Evolutionary conservation across 192 early-diverging fungal genomes (phyloP).

Genomic region (Mortierella antarctica): DNA sequence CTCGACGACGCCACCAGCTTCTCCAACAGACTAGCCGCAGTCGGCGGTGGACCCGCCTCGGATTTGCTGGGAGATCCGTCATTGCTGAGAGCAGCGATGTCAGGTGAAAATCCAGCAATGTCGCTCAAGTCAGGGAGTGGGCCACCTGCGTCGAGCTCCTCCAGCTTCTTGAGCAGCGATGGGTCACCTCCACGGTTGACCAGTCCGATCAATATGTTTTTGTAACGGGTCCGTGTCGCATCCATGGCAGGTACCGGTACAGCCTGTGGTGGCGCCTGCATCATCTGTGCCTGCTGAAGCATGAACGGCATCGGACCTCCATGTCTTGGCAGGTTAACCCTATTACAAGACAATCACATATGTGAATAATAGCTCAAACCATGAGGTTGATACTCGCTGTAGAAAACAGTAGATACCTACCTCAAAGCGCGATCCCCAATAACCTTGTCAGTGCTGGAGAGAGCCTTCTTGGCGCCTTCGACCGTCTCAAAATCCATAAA

Average conservation of each 20-base stretch:
- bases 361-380: background rate
- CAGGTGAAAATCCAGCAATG: conserved; percentile 29
- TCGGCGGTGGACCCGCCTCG: conserved; percentile 1
- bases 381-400: background rate
- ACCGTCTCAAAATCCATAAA: conserved; percentile 53
- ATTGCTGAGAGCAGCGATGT: conserved; percentile 3
- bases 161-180: conserved; percentile 38
- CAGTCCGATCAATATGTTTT: conserved; percentile 42
- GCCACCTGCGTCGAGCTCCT: conserved; percentile 41
- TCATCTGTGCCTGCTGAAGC: conserved; percentile 48
- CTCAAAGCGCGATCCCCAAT: conserved; percentile 45
- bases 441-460: conserved; percentile 38
- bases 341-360: conserved; percentile 1
- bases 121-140: conserved; percentile 39
- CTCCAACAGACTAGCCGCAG: conserved; percentile 20
- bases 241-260: conserved; percentile 16
- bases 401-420: background rate
- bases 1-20: conserved; percentile 41
- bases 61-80: conserved; percentile 16
- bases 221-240: conserved; percentile 31
- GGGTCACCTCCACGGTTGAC: conserved; percentile 48
- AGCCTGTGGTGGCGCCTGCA: conserved; percentile 31
- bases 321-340: conserved; percentile 38
- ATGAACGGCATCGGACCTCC: conserved; percentile 42
- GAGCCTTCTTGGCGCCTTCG: conserved; percentile 44